Evolutionary conservation across 1,284 basidiomycete species (phyloP).

Genomic region (Phylloporus gajari): DNA sequence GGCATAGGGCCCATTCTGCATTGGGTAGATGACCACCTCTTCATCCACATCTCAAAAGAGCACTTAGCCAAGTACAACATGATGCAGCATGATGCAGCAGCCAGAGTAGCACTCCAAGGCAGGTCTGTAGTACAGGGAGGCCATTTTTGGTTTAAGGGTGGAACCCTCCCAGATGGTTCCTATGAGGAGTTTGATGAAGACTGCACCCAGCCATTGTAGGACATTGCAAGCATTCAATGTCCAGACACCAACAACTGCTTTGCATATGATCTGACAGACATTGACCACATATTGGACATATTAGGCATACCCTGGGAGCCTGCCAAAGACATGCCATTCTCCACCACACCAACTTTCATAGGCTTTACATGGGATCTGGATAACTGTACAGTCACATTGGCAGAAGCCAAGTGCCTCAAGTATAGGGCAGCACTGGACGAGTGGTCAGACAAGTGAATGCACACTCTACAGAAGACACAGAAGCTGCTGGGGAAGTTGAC

Average conservation of each 20-base stretch:
- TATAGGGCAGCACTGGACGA: background rate
- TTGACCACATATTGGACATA: background rate
- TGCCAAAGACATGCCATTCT: background rate
- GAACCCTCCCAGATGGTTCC: background rate
- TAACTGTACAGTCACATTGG: background rate
- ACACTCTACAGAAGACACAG: background rate
- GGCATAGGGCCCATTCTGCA: background rate
- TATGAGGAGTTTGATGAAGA: conserved; percentile 14
- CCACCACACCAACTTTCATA: background rate
- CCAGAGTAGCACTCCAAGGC: background rate
- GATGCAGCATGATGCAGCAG: background rate
- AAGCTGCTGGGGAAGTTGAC: conserved; percentile 12
- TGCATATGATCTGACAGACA: background rate
- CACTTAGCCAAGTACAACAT: no score
- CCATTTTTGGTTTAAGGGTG: background rate
- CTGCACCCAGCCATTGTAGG: background rate
- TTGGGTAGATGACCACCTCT: background rate
- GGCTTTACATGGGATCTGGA: background rate
- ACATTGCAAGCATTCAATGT: no score
- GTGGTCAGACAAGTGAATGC: background rate
- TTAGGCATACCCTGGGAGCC: conserved; percentile 4
- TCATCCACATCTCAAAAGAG: background rate
- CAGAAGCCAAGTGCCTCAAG: background rate
- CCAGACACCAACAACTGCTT: fast-evolving
- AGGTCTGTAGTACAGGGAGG: background rate